phyloP scores from a whole-genome alignment of 2,329 filamentous ascomycete species.

The Alternaria rosae region DNA sequence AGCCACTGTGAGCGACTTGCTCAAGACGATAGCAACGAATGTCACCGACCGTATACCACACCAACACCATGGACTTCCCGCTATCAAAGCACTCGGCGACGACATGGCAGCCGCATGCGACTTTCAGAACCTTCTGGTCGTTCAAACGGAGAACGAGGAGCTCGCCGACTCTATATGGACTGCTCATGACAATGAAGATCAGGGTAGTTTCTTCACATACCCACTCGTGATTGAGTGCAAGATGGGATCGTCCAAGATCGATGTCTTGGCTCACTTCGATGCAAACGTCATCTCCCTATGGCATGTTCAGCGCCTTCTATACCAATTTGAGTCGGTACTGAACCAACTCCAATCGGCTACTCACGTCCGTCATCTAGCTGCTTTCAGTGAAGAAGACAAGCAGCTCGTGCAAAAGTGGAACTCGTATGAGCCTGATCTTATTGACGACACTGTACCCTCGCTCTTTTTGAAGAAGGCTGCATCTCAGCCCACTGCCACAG shows the following conservation, averaged over 20 bases:
- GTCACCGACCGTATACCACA: slow-evolving; percentile 43
- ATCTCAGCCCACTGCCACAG: slow-evolving; percentile 25
- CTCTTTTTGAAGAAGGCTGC: slow-evolving; percentile 33
- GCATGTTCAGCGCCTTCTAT: slow-evolving; percentile 40
- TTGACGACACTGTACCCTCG: slow-evolving; percentile 37
- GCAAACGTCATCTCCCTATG: slow-evolving; percentile 36
- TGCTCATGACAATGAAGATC: slow-evolving; percentile 35
- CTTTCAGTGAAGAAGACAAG: slow-evolving; percentile 39
- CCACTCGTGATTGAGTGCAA: slow-evolving; percentile 44
- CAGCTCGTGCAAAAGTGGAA: slow-evolving; percentile 38
- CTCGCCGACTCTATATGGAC: slow-evolving; percentile 38
- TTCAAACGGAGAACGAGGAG: slow-evolving; percentile 52
- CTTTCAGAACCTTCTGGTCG: slow-evolving; percentile 62
- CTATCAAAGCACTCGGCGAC: slow-evolving; percentile 54
- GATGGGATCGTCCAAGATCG: slow-evolving; percentile 24
- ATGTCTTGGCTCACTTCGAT: slow-evolving; percentile 39
- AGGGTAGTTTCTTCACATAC: slow-evolving; percentile 45
- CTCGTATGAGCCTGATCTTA: slow-evolving; percentile 20
- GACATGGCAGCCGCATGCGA: slow-evolving; percentile 65
- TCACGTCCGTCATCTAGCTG: slow-evolving; percentile 30
- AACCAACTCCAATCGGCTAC: slow-evolving; percentile 33
- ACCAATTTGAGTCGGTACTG: slow-evolving; percentile 39
- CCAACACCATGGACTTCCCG: slow-evolving; percentile 49
- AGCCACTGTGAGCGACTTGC: slow-evolving; percentile 33
- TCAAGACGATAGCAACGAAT: slow-evolving; percentile 28